Conservation (phyloP, 805 yeast genomes). For the Yarrowia sp. region DNA sequence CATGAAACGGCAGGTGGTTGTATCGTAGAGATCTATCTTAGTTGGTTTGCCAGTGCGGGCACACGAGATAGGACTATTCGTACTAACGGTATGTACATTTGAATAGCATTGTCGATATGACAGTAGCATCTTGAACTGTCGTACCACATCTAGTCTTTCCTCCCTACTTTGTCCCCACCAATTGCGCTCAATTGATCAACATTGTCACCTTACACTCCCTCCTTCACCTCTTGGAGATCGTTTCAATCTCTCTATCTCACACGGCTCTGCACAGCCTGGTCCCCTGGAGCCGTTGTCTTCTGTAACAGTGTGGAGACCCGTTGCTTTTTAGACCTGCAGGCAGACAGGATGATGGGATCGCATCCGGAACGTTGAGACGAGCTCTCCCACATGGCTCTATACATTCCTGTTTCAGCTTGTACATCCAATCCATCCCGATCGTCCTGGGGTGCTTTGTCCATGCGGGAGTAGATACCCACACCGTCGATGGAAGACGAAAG, state of each 20-base stretch:
- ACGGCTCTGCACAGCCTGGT: constrained; percentile 32
- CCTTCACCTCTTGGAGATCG: background rate
- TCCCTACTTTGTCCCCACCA: no score
- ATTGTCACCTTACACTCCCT: no score
- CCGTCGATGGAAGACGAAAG: background rate
- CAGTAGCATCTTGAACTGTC: no score
- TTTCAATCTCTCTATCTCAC: constrained; percentile 1
- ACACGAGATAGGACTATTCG: no score
- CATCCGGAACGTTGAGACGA: background rate
- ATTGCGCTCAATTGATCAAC: no score
- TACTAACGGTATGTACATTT: no score
- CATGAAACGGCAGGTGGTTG: background rate
- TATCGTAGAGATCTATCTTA: no score
- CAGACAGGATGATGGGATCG: background rate
- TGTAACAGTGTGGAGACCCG: constrained; percentile 7
- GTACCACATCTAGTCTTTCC: no score
- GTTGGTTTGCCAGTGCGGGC: background rate
- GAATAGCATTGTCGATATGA: no score
- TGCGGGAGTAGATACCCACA: background rate
- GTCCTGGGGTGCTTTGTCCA: background rate
- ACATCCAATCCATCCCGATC: background rate
- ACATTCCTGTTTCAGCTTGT: constrained; percentile 14
- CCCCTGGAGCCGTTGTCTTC: background rate
- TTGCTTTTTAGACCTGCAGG: constrained; percentile 23
- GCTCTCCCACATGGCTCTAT: background rate